phyloP scores from a whole-genome alignment of 75 land plant species.

The Pinus albicaulis region DNA sequence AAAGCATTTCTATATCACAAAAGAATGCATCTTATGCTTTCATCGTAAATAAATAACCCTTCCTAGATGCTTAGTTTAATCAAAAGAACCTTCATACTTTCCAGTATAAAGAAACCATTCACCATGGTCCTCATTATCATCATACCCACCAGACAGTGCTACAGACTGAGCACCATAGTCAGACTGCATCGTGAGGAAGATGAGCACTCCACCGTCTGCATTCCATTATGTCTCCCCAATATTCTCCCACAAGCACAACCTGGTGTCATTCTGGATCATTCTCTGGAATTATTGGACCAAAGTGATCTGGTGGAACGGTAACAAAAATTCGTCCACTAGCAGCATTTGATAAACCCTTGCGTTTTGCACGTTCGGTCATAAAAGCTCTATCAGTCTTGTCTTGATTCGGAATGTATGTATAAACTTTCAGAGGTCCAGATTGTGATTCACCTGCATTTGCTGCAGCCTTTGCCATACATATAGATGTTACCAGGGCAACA shows the following conservation, averaged over 20 bases:
- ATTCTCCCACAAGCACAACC: slow-evolving; percentile 90
- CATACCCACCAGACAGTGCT: slow-evolving; percentile 89
- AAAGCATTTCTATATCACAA: no score
- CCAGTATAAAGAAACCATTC: slow-evolving; percentile 99
- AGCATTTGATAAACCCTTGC: slow-evolving; percentile 85
- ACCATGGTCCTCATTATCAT: slow-evolving; percentile 97
- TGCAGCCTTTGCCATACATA: slow-evolving; percentile 72
- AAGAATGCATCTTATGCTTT: no score
- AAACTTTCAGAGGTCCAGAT: slow-evolving; percentile 24
- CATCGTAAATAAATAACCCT: no score
- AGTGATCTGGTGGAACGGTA: slow-evolving; percentile 77
- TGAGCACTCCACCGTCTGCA: slow-evolving; percentile 97
- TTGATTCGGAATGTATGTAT: slow-evolving; percentile 54
- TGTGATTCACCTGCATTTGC: slow-evolving; percentile 9
- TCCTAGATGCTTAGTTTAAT: no score
- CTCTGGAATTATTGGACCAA: slow-evolving; percentile 89
- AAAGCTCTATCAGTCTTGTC: slow-evolving; percentile 82
- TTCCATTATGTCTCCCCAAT: slow-evolving; percentile 83
- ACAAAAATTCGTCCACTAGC: slow-evolving; percentile 93
- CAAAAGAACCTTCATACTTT: slow-evolving; percentile 36
- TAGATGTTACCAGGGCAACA: slow-evolving; percentile 60
- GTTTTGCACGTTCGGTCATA: slow-evolving; percentile 81
- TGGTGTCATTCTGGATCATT: slow-evolving; percentile 76
- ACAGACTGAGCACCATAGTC: slow-evolving; percentile 89
- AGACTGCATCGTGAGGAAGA: slow-evolving; percentile 85